Evolutionary conservation across 2,329 filamentous ascomycete species (phyloP), one percentile per base, ranked within the genome.

Genomic region (Herpotrichia juniperi): DNA sequence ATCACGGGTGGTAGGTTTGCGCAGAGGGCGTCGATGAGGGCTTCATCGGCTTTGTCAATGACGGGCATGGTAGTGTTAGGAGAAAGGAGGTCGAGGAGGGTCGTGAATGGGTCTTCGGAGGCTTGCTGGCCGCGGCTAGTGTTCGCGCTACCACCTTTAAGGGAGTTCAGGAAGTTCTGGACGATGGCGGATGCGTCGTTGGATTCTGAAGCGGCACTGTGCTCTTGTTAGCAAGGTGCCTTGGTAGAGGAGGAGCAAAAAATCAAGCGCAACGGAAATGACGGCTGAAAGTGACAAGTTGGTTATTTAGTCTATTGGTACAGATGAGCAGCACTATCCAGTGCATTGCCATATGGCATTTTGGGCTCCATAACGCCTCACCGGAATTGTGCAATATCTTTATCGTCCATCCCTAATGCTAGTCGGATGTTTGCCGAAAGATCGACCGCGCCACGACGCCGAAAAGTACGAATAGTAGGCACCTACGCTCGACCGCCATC

Each of bases 401-500:
- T 49, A 19, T 35, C 42, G 46, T 65, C 53, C 59, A n/a, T n/a
- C n/a, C 62, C 56, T 46, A 61, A 45, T 53, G 57, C 55, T 49
- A 56, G 51, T 50, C 43, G 56, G 48, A 59, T 54, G 22, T 48
- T 57, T 53, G 47, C 62, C 48, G 64, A 57, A 35, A 64, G 59
- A 53, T 68, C 58, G 63, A 69, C 62, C 59, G 65, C 63, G 68
- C 69, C 69, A 67, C 67, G 69, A 70, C 69, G 67, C 59, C 59
- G 56, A 56, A 62, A 63, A 57, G 58, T 61, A 63, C 54, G 64
- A 65, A 62, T 53, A 54, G 51, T 67, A 53, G 52, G 77, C 76
- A 99, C 96, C 93, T 97, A 99, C 94, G 93, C 94, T 97, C 94
- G 87, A 79, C 91, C 96, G 70, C 96, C 94, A 78, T 97, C 94